Base-by-base conservation (phyloP, 2,329 filamentous ascomycete species). In the Fusarium pseudonygamai region DNA sequence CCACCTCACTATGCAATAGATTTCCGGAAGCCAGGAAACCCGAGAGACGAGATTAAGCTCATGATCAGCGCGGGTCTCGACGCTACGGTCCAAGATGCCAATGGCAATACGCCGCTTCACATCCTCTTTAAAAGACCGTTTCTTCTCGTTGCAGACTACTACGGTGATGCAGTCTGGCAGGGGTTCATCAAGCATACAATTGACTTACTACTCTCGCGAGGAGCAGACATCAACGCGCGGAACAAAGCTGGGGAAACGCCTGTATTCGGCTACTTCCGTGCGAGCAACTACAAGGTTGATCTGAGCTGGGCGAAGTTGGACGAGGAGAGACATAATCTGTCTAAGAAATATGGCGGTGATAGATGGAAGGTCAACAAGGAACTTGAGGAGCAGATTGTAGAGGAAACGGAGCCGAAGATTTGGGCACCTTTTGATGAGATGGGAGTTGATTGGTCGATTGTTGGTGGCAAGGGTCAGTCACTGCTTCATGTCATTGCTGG, bases 401-500 rank as follows among this genome's bases (percentile, higher is more conserved):
- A 24, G n/a, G 47, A 15, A 1, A 15, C 8, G 0, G 30, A 36
- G 3, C 30, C 28, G 1, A 52, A 20, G 15, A 36, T 52, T 6
- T 52, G 49, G 49, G 49, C 32, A 13, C 5, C 16, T 3, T 26
- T 52, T 16, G n/a, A 22, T 11, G 9, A 12, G 2, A 52, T 52
- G 32, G 32, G n/a, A 34, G n/a, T 37, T 13, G 32, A 52, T 4
- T 52, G 49, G 49, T 26, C n/a, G 18, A 3, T 16, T 13, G 0
- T 22, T 0, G 5, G 37, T 36, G 18, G 0, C 2, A 16, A 36
- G 1, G n/a, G 49, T 2, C 2, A 1, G 32, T 26, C 18, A 2
- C n/a, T 52, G 32, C 49, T 52, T 16, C 32, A 52, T 22, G 9
- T 7, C 11, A 3, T 52, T 11, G n/a, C 32, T 15, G 12, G 13